phyloP scores from a whole-genome alignment of 139 green algal genomes.

The Micromonas commoda region DNA sequence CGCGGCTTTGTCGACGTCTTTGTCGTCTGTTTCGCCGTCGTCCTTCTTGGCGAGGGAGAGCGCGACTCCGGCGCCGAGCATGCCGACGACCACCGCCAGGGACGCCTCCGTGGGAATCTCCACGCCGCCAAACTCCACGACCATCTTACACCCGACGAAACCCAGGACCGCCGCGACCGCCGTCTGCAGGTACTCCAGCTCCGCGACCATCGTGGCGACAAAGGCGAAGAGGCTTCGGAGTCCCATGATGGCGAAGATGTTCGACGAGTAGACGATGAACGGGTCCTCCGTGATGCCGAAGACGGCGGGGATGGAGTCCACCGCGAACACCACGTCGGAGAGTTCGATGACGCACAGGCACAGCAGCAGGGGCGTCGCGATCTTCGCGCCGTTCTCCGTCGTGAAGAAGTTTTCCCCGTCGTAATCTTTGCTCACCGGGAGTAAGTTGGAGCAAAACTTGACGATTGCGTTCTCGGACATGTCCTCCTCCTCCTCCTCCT shows the following conservation, averaged over 20 bases:
- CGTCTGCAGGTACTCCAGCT: constrained; percentile 41
- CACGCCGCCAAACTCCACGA: constrained; percentile 41
- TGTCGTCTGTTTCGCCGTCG: not conserved
- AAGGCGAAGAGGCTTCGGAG: constrained; percentile 41
- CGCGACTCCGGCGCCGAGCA: constrained; percentile 36
- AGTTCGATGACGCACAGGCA: constrained; percentile 88
- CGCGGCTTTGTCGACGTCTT: not conserved
- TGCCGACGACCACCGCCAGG: constrained; percentile 32
- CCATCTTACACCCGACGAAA: constrained; percentile 49
- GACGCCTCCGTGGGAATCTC: constrained; percentile 36
- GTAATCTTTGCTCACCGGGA: constrained; percentile 68
- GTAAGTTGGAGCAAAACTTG: constrained; percentile 56
- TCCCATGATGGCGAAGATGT: constrained; percentile 64
- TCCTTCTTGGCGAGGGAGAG: not conserved
- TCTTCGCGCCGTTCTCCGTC: constrained; percentile 5
- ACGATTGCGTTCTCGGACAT: constrained; percentile 72
- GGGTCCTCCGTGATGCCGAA: constrained; percentile 68
- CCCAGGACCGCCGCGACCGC: constrained; percentile 43
- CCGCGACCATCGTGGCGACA: constrained; percentile 33
- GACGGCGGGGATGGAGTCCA: constrained; percentile 84
- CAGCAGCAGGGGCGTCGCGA: constrained; percentile 79
- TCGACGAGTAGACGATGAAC: constrained; percentile 94
- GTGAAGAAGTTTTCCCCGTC: constrained; percentile 84
- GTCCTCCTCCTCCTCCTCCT: constrained; percentile 54
- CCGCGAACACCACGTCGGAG: constrained; percentile 91